These are phyloP conservation scores for Wallacemonas collosoma DNA, from an alignment of 208 protist species.

Conservation along the genomic window DNA sequence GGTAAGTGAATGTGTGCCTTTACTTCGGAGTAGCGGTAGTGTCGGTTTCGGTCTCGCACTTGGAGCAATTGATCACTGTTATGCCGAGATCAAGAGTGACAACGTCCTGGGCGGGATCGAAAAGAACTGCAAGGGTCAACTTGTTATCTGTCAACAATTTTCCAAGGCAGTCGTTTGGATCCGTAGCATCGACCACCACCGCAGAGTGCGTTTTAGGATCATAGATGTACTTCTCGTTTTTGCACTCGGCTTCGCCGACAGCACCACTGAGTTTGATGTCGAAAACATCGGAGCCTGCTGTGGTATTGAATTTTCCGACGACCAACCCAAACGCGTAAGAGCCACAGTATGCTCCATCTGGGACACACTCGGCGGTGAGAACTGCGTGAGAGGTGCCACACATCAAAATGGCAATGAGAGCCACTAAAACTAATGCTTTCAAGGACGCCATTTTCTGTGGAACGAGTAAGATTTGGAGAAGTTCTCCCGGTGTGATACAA, in stretches of 20 bases:
- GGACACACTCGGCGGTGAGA: constrained; percentile 14
- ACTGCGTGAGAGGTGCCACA: neutral
- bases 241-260: constrained; percentile 45
- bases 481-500: no score
- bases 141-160: constrained; percentile 39
- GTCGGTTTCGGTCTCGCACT: constrained; percentile 27
- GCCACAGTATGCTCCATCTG: constrained; percentile 60
- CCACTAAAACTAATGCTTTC: neutral
- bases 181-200: constrained; percentile 29
- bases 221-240: constrained; percentile 68
- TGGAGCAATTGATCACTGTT: constrained; percentile 44
- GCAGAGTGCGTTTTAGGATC: constrained; percentile 43
- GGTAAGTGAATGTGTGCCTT: neutral
- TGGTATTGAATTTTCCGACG: constrained; percentile 38
- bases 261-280: constrained; percentile 58
- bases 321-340: constrained; percentile 51
- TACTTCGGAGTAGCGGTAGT: neutral
- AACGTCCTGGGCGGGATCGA: constrained; percentile 41
- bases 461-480: no score
- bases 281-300: constrained; percentile 23
- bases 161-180: constrained; percentile 75
- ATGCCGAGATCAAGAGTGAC: constrained; percentile 62
- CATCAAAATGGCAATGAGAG: constrained; percentile 17
- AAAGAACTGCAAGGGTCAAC: constrained; percentile 44
- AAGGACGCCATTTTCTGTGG: no score